Percentiles rank a stretch among this genome's conserved stretches.
phyloP scores from a whole-genome alignment of 192 early-diverging fungal genomes.

The Backusella parvicylindrica region DNA sequence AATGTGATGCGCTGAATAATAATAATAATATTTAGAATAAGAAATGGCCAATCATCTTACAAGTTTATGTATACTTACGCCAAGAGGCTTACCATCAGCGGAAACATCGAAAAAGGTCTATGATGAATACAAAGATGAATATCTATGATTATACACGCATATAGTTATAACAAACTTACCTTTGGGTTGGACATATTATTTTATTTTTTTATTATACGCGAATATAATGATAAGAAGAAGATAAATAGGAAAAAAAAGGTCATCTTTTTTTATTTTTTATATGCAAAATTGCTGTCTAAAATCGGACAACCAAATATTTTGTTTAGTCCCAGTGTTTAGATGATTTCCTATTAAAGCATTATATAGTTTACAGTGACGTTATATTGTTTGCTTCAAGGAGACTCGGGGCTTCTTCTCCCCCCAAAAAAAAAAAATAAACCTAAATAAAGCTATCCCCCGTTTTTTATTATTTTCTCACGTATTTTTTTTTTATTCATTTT shows the following conservation, averaged over 20 bases:
- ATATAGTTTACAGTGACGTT: not conserved
- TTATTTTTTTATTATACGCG: not conserved
- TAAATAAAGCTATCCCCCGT: not conserved
- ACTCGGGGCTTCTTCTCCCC: not conserved
- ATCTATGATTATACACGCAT: too few relatives aligned
- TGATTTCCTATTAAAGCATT: not conserved
- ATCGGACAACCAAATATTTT: not conserved
- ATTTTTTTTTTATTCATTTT: not conserved
- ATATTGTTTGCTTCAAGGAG: not conserved
- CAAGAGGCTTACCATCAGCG: conserved; percentile 39
- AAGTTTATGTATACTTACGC: conserved; percentile 36
- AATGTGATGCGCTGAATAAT: conserved; percentile 46
- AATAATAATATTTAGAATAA: not conserved
- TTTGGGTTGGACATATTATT: not conserved
- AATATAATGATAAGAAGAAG: not conserved
- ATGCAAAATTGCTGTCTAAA: not conserved
- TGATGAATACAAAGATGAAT: not conserved
- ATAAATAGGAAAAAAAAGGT: not conserved
- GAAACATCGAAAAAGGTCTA: conserved; percentile 68
- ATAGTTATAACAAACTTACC: not conserved
- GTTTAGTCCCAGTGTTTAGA: not conserved
- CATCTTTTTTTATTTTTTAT: too few relatives aligned
- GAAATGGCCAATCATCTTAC: too few relatives aligned
- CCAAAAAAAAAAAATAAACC: not conserved
- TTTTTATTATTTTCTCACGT: not conserved